A percentile compares a stretch with the other conserved stretches of the same genome.
Evolutionary conservation across 2,329 filamentous ascomycete species (phyloP).

Genomic region (Hypoxylon sp.): DNA sequence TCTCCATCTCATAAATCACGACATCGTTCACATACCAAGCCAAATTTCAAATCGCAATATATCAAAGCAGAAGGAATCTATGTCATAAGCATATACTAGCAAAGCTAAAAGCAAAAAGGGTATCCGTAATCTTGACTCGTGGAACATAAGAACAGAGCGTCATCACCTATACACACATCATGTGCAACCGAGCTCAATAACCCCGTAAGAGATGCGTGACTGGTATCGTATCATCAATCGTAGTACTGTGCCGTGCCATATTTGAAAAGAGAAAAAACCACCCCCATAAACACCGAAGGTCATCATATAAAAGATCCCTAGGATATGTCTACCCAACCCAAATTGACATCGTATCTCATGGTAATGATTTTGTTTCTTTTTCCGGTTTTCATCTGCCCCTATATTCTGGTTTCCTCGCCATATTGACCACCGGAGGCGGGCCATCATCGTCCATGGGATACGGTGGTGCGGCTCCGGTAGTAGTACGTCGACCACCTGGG

Average conservation of each 20-base stretch:
- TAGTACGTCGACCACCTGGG: conserved; percentile 47
- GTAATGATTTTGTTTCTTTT: too few relatives aligned
- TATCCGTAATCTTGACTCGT: conserved; percentile 31
- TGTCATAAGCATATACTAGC: too few relatives aligned
- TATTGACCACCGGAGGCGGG: conserved; percentile 84
- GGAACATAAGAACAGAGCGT: conserved; percentile 8
- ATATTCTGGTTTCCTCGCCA: conserved; percentile 84
- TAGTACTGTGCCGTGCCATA: conserved; percentile 7
- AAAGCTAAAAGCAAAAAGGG: conserved; percentile 31
- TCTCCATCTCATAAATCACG: too few relatives aligned
- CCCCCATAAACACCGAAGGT: conserved; percentile 24
- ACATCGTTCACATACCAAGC: too few relatives aligned
- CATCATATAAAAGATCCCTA: too few relatives aligned
- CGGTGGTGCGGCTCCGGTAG: conserved; percentile 60
- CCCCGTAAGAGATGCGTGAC: too few relatives aligned
- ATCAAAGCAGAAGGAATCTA: not conserved
- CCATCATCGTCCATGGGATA: conserved; percentile 83
- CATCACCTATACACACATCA: conserved; percentile 19
- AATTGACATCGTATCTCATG: too few relatives aligned
- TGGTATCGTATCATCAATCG: conserved; percentile 31
- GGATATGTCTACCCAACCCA: too few relatives aligned
- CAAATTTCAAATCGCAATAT: too few relatives aligned
- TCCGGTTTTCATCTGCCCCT: conserved; percentile 62
- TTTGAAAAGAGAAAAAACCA: too few relatives aligned
- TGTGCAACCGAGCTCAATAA: not conserved